A percentile compares a stretch with the other conserved stretches of the same genome.
Conservation (phyloP, 495 filamentous ascomycete species). For the Penicillium coprophilum region DNA sequence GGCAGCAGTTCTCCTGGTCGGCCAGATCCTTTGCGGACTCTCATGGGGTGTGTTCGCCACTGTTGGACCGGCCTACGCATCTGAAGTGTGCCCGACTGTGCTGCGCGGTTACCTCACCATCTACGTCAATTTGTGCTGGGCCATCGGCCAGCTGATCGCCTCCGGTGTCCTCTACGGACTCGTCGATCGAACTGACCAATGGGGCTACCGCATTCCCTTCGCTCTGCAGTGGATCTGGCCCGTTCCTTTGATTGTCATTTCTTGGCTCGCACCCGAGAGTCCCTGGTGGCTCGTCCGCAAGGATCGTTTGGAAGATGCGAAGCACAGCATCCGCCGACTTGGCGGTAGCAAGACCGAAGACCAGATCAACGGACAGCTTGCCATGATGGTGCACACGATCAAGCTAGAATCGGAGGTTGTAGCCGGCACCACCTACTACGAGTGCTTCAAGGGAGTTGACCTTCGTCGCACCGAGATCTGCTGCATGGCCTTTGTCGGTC, state of each 20-base stretch:
- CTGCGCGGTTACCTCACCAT: slow-evolving; percentile 57
- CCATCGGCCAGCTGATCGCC: slow-evolving; percentile 61
- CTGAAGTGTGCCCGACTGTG: slow-evolving; percentile 59
- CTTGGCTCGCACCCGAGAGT: slow-evolving; percentile 59
- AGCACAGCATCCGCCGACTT: slow-evolving; percentile 40
- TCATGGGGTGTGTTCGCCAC: slow-evolving; percentile 55
- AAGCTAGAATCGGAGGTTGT: slow-evolving; percentile 59
- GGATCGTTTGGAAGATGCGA: slow-evolving; percentile 49
- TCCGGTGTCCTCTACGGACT: slow-evolving; percentile 55
- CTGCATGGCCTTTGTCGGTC: slow-evolving; percentile 68
- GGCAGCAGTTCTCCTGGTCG: slow-evolving; percentile 41
- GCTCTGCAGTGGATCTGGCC: slow-evolving; percentile 69
- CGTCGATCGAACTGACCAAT: slow-evolving; percentile 32
- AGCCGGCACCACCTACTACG: slow-evolving; percentile 57
- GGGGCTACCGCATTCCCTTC: slow-evolving; percentile 57
- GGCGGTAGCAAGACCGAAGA: slow-evolving; percentile 50
- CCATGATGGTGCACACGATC: slow-evolving; percentile 62
- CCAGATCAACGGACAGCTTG: slow-evolving; percentile 44
- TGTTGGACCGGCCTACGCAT: slow-evolving; percentile 61
- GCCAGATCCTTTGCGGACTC: slow-evolving; percentile 47
- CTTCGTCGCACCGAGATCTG: slow-evolving; percentile 70
- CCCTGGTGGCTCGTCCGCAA: slow-evolving; percentile 66
- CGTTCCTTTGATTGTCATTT: slow-evolving; percentile 53
- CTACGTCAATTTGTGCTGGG: slow-evolving; percentile 67
- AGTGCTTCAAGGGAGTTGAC: slow-evolving; percentile 72